Base-by-base conservation (phyloP, 805 yeast species). In the Sugiyamaella smithiae region DNA sequence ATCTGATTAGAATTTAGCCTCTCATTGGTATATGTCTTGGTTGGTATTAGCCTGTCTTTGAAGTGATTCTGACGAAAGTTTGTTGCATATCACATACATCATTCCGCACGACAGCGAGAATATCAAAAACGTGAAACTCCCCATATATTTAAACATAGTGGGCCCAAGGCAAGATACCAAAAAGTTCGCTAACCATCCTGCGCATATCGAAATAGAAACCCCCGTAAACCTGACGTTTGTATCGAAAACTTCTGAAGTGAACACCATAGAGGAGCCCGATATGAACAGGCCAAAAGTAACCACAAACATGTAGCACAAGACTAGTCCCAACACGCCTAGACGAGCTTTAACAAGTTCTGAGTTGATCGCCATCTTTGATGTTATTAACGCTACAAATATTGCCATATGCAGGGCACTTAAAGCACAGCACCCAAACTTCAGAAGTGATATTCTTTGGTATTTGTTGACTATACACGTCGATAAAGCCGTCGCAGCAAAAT, bases 271-370 rank as follows among this genome's bases (percentile, higher is more conserved):
- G 2, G 37, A 8, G 24, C 45, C 25, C 20, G 46, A 26, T 3
- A 50, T 22, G 4, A 40, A 47, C 9, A 25, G 23, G 12, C 51
- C 42, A 36, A 43, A 48, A 4, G 24, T 17, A 5, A 26, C 28
- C 16, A 50, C 46, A 48, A 43, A 47, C 11, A 48, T 12, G 38
- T 43, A 48, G 22, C 54, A 50, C 9, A 36, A 24, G 19, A 17
- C 51, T 20, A 50, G 43, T 25, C 36, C 14, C 8, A 32, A 16
- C 17, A 36, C 12, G 2, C 54, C 47, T n/a, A n/a, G n/a, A n/a
- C n/a, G n/a, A 22, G 40, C 12, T 6, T 6, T 32, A 7, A 14
- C 17, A 8, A 7, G 9, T 8, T 26, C 11, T 11, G 29, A 26
- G 9, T 7, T 26, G 11, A 11, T 26, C 9, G 11, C 29, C 11